Base-by-base conservation (phyloP, 2,329 filamentous ascomycete genomes). In the Botryosphaeria dothidea region DNA sequence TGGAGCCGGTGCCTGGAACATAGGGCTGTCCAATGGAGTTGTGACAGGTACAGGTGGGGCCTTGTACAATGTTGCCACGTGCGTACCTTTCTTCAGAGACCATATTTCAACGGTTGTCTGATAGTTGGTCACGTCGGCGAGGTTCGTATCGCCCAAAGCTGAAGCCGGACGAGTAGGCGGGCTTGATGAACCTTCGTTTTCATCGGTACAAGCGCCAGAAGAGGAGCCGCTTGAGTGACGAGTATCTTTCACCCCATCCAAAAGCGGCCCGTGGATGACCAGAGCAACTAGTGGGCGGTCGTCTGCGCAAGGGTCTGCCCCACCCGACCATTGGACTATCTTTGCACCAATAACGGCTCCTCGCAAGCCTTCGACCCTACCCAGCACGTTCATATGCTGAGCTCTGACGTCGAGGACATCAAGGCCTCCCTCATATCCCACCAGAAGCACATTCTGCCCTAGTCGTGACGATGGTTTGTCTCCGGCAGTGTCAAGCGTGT, bases 21-120 rank as follows among this genome's bases (percentile, higher is more conserved):
- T 79, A 5, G 87, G 83, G 78, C 89, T 87, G 69, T 81, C 72
- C 73, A 81, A 62, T 41, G 88, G 80, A 66, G 85, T 80, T 71
- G 84, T 82, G 71, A 91, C 77, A 52, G 86, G 80, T 62, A 87
- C 81, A 73, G 87, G 83, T 57, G 91, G 85, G 48, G 90, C 88
- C 70, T 88, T 86, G 66, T 96, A 88, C 8, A 98, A 81, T 0
- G 91, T 90, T 27, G 89, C 86, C 63, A 97, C 79, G 64, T 87
- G 86, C 67, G 86, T 84, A 70, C 88, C 89, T n/a, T 89, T 91
- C 70, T 86, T 88, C 66, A 98, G 80, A 0, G 93, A 97, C 77
- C 94, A 96, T 0, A 98, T 82, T 70, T 97, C 92, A 5, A 97
- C 92, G 0, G 90, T 90, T 0, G 93, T 97, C 77, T 96, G 93